Base-by-base conservation (phyloP, 148 eudicot genomes). In the Nyssa sinensis region DNA sequence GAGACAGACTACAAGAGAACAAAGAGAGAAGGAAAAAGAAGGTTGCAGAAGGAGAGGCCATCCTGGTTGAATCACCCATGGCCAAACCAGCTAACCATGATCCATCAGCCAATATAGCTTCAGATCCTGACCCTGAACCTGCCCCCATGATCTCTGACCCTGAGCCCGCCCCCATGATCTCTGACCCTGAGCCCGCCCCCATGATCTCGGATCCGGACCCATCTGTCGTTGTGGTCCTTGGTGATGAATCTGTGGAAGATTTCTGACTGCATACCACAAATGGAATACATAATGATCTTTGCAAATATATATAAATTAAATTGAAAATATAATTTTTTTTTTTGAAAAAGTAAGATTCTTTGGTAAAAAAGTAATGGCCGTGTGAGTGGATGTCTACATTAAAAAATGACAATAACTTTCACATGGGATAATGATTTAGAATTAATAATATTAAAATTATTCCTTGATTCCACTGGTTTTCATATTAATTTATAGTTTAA, bases 81-180 rank as follows among this genome's bases (percentile, higher is more conserved):
- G 98, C 98, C 73, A 94, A 57, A 47, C 93, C 92, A 33, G 96
- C 97, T 76, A 94, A 76, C 84, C 86, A 92, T 58, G 98, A 92
- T 63, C 93, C 96, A 76, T 94, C 93, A 17, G 87, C 60, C 66
- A 82, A 33, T 83, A 90, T 74, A 16, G 89, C 84, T 41, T 84
- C 79, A 0, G 79, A 68, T 2, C 78, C 78, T 0, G 78, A 64
- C 24, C 64, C 72, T 24, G 2, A 62, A 19, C 61, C 62, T 1
- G 65, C 66, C 33, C 53, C 63, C 34, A 23, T 32, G 4, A 49
- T 30, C 14, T 66, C 71, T 4, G 65, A 29, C 7, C 49, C 67
- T 0, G 64, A 67, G 0, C 78, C 77, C 5, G 77, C 37, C 27
- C 61, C 70, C 23, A 0, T 58, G 59, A 59, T 53, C 3, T 39